phyloP scores from a whole-genome alignment of 257 asterid genomes.

The Solanum rostratum region DNA sequence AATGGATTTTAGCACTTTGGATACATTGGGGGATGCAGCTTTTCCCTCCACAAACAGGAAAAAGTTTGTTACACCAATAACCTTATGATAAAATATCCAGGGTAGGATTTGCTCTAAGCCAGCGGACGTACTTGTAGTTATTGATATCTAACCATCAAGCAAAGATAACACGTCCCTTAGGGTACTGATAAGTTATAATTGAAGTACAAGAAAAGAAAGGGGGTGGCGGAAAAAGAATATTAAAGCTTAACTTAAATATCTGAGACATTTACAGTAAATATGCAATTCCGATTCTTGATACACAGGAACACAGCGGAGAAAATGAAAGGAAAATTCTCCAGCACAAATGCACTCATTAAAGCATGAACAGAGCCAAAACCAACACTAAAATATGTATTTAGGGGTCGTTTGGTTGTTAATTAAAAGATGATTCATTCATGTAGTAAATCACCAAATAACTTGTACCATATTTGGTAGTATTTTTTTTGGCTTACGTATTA shows the following conservation, averaged over 20 bases:
- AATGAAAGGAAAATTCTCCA: neutral
- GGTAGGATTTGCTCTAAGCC: conserved; percentile 80
- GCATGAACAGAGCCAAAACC: neutral
- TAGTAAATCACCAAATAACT: neutral
- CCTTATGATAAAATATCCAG: conserved; percentile 82
- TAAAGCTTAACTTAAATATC: neutral
- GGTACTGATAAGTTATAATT: neutral
- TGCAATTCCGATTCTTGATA: neutral
- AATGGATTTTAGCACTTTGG: conserved; percentile 71
- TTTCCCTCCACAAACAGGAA: conserved; percentile 78
- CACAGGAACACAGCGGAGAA: neutral
- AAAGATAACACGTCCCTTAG: neutral
- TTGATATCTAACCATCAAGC: conserved; percentile 35
- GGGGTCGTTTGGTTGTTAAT: neutral
- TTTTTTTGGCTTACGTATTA: neutral
- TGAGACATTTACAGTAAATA: neutral
- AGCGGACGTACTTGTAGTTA: conserved; percentile 73
- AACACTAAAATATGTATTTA: neutral
- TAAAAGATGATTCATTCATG: neutral
- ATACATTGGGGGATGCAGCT: conserved; percentile 64
- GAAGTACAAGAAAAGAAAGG: neutral
- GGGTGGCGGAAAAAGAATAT: neutral
- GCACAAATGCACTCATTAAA: neutral
- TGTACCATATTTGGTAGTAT: neutral
- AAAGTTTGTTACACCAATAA: conserved; percentile 63